Evolutionary conservation across 1,284 basidiomycete species (phyloP).

Genomic region (Omphalotus olearius): DNA sequence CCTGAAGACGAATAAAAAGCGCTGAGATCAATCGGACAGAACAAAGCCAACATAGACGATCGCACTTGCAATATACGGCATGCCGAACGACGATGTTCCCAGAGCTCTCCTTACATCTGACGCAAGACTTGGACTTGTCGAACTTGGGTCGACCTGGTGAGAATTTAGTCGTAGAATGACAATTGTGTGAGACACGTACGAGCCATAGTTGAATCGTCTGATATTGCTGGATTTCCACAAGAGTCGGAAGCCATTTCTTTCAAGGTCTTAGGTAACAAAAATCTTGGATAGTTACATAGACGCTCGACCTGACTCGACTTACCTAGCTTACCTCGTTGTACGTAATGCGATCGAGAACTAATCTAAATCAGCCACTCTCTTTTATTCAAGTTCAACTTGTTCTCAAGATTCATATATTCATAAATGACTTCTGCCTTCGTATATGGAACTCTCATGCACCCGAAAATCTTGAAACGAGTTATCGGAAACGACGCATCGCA

Average conservation of each 20-base stretch:
- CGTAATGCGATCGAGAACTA: too few species aligned
- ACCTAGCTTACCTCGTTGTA: too few species aligned
- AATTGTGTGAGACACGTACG: slow-evolving; percentile 37
- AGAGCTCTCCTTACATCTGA: slow-evolving; percentile 61
- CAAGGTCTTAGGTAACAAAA: background rate
- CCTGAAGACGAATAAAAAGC: slow-evolving; percentile 31
- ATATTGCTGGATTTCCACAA: slow-evolving; percentile 58
- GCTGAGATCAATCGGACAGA: slow-evolving; percentile 1
- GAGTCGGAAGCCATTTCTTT: slow-evolving; percentile 23
- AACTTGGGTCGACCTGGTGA: slow-evolving; percentile 54
- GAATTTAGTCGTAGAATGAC: background rate
- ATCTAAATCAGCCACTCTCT: too few species aligned
- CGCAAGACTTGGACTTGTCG: slow-evolving; percentile 59
- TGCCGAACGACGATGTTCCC: slow-evolving; percentile 74
- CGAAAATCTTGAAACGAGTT: slow-evolving; percentile 48
- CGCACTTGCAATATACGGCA: slow-evolving; percentile 80
- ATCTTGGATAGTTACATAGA: background rate
- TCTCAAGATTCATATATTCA: too few species aligned
- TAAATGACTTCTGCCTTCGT: slow-evolving; percentile 60
- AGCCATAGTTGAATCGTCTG: slow-evolving; percentile 58
- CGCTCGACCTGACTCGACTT: too few species aligned
- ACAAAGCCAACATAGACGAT: slow-evolving; percentile 5
- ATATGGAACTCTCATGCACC: slow-evolving; percentile 74
- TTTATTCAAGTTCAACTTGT: too few species aligned
- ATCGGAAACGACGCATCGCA: slow-evolving; percentile 42